Evolutionary conservation across 2,329 filamentous ascomycete species (phyloP).

Genomic region (Elsinoe ampelina): DNA sequence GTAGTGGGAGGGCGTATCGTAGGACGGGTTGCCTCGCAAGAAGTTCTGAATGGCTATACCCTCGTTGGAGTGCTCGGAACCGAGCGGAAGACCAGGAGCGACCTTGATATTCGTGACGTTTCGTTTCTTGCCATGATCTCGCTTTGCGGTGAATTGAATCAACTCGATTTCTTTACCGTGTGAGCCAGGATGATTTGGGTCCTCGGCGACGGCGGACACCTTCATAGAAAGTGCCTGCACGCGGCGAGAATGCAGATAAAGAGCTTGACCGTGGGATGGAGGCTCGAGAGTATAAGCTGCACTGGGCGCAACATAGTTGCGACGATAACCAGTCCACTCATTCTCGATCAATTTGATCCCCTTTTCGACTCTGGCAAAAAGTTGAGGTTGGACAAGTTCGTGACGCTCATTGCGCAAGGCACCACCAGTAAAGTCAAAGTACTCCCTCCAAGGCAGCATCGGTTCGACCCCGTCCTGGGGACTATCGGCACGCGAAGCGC

Average conservation of each 20-base stretch:
- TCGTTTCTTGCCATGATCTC: constrained; percentile 75
- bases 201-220: constrained; percentile 71
- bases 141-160: constrained; percentile 83
- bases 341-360: constrained; percentile 73
- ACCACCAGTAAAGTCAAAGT: background rate
- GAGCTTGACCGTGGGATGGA: constrained; percentile 45
- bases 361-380: constrained; percentile 75
- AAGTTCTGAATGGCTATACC: constrained; percentile 32
- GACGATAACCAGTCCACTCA: constrained; percentile 85
- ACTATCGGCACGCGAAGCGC: background rate
- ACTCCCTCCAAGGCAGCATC: background rate
- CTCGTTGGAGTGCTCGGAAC: constrained; percentile 39
- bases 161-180: constrained; percentile 70
- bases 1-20: constrained; percentile 29
- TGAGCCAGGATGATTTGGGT: constrained; percentile 38
- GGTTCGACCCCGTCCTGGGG: background rate
- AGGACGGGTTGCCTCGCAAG: constrained; percentile 32
- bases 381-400: constrained; percentile 54
- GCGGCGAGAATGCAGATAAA: constrained; percentile 49
- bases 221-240: constrained; percentile 72
- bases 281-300: constrained; percentile 67
- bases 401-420: background rate
- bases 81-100: constrained; percentile 37
- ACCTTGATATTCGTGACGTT: constrained; percentile 63
- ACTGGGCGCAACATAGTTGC: constrained; percentile 83